Evolutionary conservation across 2,329 filamentous ascomycete species (phyloP).

Genomic region (Botrytis sinoallii): DNA sequence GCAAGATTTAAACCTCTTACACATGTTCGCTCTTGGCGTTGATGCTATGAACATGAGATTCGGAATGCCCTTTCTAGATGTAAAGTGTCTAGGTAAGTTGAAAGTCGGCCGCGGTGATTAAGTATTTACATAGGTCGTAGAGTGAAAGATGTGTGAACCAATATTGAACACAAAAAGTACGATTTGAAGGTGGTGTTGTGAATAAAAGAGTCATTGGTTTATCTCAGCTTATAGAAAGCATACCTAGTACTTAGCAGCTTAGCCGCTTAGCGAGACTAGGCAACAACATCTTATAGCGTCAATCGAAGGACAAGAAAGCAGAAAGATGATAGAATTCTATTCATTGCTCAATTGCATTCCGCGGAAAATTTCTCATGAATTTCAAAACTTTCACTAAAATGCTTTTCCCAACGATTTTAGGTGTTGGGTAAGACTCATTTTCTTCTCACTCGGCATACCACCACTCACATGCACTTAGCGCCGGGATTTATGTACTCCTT

Average conservation of each 20-base stretch:
- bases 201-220: too few species aligned
- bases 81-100: background rate
- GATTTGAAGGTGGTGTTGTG: background rate
- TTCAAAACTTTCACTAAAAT: background rate
- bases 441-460: background rate
- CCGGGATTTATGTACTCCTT: background rate
- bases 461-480: background rate
- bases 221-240: background rate
- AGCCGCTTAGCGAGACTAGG: background rate
- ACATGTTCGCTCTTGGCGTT: background rate
- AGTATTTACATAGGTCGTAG: background rate
- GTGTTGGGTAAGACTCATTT: background rate
- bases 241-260: background rate
- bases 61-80: rapidly evolving
- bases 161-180: background rate
- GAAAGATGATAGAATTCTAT: background rate
- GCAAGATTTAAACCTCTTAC: background rate
- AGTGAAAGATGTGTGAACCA: background rate
- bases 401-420: background rate
- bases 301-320: background rate
- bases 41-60: background rate
- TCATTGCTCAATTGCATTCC: too few species aligned
- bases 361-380: too few species aligned
- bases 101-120: background rate
- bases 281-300: background rate